phyloP scores from a whole-genome alignment of 345 rosid genomes.

The Moringa oleifera region DNA sequence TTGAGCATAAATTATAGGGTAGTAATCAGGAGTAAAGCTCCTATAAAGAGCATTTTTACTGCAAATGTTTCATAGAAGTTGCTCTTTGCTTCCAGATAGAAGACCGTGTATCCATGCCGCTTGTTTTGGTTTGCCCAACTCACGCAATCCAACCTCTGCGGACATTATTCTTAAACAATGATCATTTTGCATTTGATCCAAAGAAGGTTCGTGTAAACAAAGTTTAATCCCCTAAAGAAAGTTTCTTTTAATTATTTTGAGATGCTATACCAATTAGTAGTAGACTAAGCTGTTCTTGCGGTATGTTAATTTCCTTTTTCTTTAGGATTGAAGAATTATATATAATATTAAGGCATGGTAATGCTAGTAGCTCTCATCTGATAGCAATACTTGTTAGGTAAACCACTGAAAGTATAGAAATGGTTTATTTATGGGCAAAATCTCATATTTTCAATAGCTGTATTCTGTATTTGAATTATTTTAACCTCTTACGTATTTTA shows the following conservation, averaged over 20 bases:
- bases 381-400: too few relatives aligned
- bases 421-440: too few relatives aligned
- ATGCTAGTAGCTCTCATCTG: too few relatives aligned
- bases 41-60: background rate
- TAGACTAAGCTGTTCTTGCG: too few relatives aligned
- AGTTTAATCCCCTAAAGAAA: background rate
- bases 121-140: constrained; percentile 49
- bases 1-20: background rate
- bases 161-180: constrained; percentile 45
- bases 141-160: constrained; percentile 37
- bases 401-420: too few relatives aligned
- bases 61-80: background rate
- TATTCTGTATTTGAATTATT: too few relatives aligned
- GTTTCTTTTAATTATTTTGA: too few relatives aligned
- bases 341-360: too few relatives aligned
- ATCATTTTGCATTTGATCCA: constrained; percentile 62
- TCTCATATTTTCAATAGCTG: too few relatives aligned
- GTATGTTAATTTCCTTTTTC: too few relatives aligned
- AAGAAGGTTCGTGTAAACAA: constrained; percentile 44
- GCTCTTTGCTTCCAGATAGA: constrained; percentile 42
- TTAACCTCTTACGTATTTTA: background rate
- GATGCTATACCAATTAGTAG: too few relatives aligned
- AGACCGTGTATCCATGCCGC: constrained; percentile 58
- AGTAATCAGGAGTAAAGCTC: background rate
- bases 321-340: too few relatives aligned